Percentiles rank a stretch among this genome's conserved stretches.
These are phyloP conservation scores for Phoma sp. DNA, from an alignment of 2,329 filamentous ascomycete species.

Conservation along the genomic window DNA sequence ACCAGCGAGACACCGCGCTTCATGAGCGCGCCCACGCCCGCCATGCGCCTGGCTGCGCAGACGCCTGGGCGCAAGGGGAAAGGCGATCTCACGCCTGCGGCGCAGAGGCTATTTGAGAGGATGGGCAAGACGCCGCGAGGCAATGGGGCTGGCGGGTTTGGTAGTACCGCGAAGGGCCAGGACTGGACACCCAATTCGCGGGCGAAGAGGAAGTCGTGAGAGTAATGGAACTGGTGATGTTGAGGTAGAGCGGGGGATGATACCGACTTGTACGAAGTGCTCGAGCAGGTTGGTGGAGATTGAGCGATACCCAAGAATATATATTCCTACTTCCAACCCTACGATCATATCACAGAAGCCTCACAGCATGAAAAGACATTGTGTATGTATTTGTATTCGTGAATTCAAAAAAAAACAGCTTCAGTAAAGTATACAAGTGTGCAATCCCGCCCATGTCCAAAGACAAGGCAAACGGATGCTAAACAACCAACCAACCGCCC, in stretches of 20 bases:
- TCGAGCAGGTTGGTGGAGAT: conserved; percentile 23
- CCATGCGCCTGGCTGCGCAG: conserved; percentile 64
- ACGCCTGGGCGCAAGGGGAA: conserved; percentile 56
- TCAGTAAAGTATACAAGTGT: neutral
- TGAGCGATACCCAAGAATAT: neutral
- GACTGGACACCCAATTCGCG: conserved; percentile 41
- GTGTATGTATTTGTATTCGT: too few species aligned
- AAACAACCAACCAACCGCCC: neutral
- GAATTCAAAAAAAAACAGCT: neutral
- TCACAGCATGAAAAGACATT: neutral
- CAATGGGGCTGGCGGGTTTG: conserved; percentile 28
- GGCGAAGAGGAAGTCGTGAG: conserved; percentile 26
- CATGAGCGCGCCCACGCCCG: conserved; percentile 76
- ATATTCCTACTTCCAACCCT: neutral
- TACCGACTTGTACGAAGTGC: conserved; percentile 32
- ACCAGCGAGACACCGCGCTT: conserved; percentile 64
- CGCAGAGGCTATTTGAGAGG: conserved; percentile 57
- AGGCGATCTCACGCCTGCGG: conserved; percentile 73
- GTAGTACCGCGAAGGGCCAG: conserved; percentile 15
- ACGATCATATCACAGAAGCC: neutral
- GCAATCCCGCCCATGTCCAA: neutral
- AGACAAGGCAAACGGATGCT: neutral
- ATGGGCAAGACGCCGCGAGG: conserved; percentile 39
- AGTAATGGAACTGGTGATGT: neutral
- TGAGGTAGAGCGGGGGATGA: neutral